A percentile compares a stretch with the other conserved stretches of the same genome.
These are phyloP conservation scores for Laguncularia racemosa DNA, from an alignment of 345 rosid species.

Conservation along the genomic window DNA sequence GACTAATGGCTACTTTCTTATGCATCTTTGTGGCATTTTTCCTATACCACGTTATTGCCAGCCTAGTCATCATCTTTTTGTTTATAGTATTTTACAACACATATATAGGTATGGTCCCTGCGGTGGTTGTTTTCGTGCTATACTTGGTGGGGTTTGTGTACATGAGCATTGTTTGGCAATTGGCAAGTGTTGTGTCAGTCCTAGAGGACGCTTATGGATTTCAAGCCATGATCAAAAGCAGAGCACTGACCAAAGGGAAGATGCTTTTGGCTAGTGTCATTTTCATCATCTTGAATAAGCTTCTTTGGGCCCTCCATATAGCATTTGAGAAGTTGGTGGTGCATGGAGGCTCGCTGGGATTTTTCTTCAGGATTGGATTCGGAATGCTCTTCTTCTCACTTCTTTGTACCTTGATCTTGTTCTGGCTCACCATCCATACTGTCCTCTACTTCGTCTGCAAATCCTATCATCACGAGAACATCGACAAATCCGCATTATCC, in stretches of 20 bases:
- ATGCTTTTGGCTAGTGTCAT: constrained; percentile 2
- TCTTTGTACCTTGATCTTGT: constrained; percentile 23
- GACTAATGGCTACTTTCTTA: constrained; percentile 39
- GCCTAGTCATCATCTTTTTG: not conserved
- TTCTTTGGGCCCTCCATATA: not conserved
- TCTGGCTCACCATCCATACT: constrained; percentile 33
- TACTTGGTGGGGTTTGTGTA: constrained; percentile 26
- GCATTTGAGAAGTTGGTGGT: constrained; percentile 23
- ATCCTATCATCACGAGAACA: constrained; percentile 46
- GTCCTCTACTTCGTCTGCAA: constrained; percentile 56
- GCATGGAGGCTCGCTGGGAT: constrained; percentile 13
- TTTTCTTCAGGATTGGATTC: constrained; percentile 11
- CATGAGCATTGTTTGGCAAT: constrained; percentile 34
- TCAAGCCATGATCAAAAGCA: constrained; percentile 32
- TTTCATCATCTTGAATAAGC: constrained; percentile 15
- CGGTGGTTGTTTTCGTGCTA: not conserved
- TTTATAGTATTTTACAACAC: not conserved
- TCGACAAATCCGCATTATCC: constrained; percentile 39
- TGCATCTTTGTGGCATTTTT: constrained; percentile 21
- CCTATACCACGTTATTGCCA: constrained; percentile 10
- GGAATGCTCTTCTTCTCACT: constrained; percentile 27
- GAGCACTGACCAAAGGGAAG: constrained; percentile 38
- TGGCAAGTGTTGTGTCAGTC: constrained; percentile 44
- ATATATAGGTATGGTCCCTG: fast-evolving
- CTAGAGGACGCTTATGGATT: constrained; percentile 36